Evolutionary conservation across 352 stramenopile species (phyloP).

Genomic region (Pythium aristosporum): DNA sequence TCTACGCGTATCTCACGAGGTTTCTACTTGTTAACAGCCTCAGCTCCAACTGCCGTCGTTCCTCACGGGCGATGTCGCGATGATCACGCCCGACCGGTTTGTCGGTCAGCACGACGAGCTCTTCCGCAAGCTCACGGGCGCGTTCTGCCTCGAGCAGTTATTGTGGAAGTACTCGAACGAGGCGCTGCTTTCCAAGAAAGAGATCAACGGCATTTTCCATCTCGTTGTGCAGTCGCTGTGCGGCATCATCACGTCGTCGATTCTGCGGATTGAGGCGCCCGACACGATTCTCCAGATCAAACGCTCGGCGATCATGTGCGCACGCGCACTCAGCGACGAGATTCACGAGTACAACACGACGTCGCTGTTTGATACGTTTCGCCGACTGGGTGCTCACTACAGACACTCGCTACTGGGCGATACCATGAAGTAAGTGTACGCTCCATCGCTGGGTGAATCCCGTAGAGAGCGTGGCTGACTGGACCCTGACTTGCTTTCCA

Average conservation of each 20-base stretch:
- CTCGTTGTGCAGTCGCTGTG: slow-evolving; percentile 75
- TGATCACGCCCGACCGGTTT: slow-evolving; percentile 75
- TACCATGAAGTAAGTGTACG: slow-evolving; percentile 59
- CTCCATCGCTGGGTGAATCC: not conserved
- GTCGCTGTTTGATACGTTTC: slow-evolving; percentile 67
- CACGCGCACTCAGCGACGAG: slow-evolving; percentile 63
- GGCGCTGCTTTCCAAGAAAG: slow-evolving; percentile 72
- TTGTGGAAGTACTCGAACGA: slow-evolving; percentile 73
- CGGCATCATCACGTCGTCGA: slow-evolving; percentile 61
- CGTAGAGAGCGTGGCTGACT: not conserved
- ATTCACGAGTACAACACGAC: slow-evolving; percentile 74
- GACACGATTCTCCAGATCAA: slow-evolving; percentile 75
- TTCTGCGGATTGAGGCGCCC: slow-evolving; percentile 52
- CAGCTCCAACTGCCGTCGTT: slow-evolving; percentile 78
- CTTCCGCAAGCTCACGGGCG: slow-evolving; percentile 70
- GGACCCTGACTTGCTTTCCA: slow-evolving; percentile 16
- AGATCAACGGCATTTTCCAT: slow-evolving; percentile 81
- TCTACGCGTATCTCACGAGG: too few relatives aligned
- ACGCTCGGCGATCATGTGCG: slow-evolving; percentile 51
- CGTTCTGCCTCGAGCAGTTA: slow-evolving; percentile 75
- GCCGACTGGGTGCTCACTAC: slow-evolving; percentile 57
- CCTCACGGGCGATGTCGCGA: slow-evolving; percentile 61
- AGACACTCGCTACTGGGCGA: slow-evolving; percentile 54
- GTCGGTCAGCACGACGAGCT: slow-evolving; percentile 75
- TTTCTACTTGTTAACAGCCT: slow-evolving; percentile 33